phyloP scores from a whole-genome alignment of 768 basidiomycete species.

The Tephrocybe rancida region DNA sequence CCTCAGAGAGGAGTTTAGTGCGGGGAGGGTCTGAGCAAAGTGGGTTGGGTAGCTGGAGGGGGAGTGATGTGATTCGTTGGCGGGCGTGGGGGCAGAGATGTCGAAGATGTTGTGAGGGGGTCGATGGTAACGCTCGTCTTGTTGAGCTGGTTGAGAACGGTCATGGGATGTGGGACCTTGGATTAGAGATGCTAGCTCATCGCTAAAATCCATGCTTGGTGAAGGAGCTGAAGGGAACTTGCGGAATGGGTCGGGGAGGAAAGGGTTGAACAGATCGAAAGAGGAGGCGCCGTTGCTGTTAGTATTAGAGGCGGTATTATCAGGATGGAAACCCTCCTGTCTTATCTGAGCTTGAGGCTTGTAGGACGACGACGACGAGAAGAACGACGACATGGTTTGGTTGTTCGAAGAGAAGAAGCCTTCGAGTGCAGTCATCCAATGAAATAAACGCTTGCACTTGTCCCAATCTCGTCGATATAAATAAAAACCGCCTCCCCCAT shows the following conservation, averaged over 20 bases:
- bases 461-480: conserved; percentile 7
- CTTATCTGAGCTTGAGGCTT: conserved; percentile 57
- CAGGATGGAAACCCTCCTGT: conserved; percentile 74
- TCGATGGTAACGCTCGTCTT: conserved; percentile 25
- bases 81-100: conserved; percentile 47
- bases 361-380: conserved; percentile 37
- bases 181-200: conserved; percentile 69
- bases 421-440: not conserved
- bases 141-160: too few species aligned
- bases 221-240: conserved; percentile 47
- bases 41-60: conserved; percentile 32
- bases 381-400: conserved; percentile 34
- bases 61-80: too few species aligned
- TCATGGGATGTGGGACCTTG: conserved; percentile 13
- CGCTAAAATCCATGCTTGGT: conserved; percentile 56
- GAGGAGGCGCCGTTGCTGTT: conserved; percentile 29
- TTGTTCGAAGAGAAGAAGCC: too few species aligned
- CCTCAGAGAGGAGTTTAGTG: conserved; percentile 53
- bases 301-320: too few species aligned
- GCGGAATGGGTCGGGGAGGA: conserved; percentile 57
- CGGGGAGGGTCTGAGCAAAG: conserved; percentile 53
- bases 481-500: conserved; percentile 7
- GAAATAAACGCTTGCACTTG: not conserved
- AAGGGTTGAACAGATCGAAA: conserved; percentile 46
- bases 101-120: conserved; percentile 61